A percentile compares a stretch with the other conserved stretches of the same genome.
phyloP scores from a whole-genome alignment of 352 stramenopile species.

The Chrysophaeum taylorii region DNA sequence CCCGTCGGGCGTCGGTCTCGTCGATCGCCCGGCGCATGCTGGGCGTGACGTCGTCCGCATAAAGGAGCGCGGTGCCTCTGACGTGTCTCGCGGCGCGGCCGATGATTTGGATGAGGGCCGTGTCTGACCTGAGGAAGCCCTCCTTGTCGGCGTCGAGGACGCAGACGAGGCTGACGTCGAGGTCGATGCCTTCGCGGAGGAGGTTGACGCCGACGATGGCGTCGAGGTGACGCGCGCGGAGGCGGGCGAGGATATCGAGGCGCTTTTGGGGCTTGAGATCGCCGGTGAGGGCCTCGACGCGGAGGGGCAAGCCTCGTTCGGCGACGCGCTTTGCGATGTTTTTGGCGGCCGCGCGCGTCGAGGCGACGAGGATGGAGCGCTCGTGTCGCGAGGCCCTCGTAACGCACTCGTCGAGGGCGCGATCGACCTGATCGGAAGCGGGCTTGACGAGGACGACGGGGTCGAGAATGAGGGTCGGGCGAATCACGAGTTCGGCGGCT shows the following conservation, averaged over 20 bases:
- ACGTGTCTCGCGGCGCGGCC: slow-evolving; percentile 48
- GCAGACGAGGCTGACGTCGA: slow-evolving; percentile 52
- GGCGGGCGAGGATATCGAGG: slow-evolving; percentile 34
- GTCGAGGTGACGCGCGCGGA: slow-evolving; percentile 45
- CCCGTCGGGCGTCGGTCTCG: slow-evolving; percentile 35
- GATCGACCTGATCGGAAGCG: slow-evolving; percentile 31
- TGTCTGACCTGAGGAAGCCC: slow-evolving; percentile 50
- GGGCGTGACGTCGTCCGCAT: slow-evolving; percentile 42
- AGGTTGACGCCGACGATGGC: slow-evolving; percentile 52
- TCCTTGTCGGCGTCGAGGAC: slow-evolving; percentile 48
- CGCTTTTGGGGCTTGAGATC: slow-evolving; percentile 43
- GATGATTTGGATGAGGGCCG: slow-evolving; percentile 48
- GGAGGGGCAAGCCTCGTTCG: slow-evolving; percentile 34
- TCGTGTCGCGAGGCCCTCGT: slow-evolving; percentile 15
- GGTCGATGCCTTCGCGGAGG: slow-evolving; percentile 50
- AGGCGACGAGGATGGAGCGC: background rate
- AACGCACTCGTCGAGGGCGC: slow-evolving; percentile 38
- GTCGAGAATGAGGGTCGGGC: slow-evolving; percentile 49
- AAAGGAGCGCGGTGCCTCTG: slow-evolving; percentile 45
- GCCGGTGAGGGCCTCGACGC: slow-evolving; percentile 39
- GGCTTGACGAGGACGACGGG: slow-evolving; percentile 38
- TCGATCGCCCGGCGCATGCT: slow-evolving; percentile 45
- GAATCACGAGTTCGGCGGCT: slow-evolving; percentile 47
- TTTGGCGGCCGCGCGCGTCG: no score
- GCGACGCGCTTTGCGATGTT: background rate